phyloP scores from a whole-genome alignment of 1,284 basidiomycete species.

The Leccinum subatratum region DNA sequence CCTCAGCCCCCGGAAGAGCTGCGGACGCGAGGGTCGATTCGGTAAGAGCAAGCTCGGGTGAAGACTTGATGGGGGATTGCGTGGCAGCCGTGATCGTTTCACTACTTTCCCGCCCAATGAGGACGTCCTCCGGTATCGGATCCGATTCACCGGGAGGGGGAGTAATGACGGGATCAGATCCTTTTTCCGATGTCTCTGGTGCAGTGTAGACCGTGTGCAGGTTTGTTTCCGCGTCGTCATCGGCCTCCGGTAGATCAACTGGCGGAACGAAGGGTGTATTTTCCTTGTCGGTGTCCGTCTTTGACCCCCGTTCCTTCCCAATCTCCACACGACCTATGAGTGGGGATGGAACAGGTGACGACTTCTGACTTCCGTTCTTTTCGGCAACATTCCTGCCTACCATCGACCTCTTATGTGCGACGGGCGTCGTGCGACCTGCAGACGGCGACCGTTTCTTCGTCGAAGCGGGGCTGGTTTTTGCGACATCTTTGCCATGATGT shows the following conservation, averaged over 20 bases:
- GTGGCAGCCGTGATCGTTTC: slow-evolving; percentile 24
- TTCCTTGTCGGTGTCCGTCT: slow-evolving; percentile 19
- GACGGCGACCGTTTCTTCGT: slow-evolving; percentile 22
- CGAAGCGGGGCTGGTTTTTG: slow-evolving; percentile 25
- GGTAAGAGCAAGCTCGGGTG: slow-evolving; percentile 18
- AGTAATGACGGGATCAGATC: slow-evolving; percentile 7
- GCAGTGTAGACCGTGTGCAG: slow-evolving; percentile 24
- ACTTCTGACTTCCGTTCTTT: slow-evolving; percentile 19
- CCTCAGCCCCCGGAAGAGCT: slow-evolving; percentile 51
- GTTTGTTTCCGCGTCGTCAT: slow-evolving; percentile 25
- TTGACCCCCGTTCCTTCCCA: slow-evolving; percentile 18
- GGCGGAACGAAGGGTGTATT: slow-evolving; percentile 12
- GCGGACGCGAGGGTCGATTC: slow-evolving; percentile 32
- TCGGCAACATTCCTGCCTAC: slow-evolving; percentile 16
- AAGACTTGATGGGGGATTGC: slow-evolving; percentile 23
- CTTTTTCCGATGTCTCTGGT: slow-evolving; percentile 12
- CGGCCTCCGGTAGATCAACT: slow-evolving; percentile 7
- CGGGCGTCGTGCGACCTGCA: slow-evolving; percentile 26
- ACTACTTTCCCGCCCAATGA: slow-evolving; percentile 20
- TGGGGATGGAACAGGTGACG: slow-evolving; percentile 20
- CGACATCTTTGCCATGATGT: slow-evolving; percentile 23
- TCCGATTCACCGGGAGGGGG: slow-evolving; percentile 20
- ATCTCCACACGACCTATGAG: slow-evolving; percentile 19
- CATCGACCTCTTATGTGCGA: slow-evolving; percentile 20
- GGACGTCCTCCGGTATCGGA: slow-evolving; percentile 13